phyloP scores from a whole-genome alignment of 2,329 filamentous ascomycete species.

The Pseudopyrenochaeta lycopersici region DNA sequence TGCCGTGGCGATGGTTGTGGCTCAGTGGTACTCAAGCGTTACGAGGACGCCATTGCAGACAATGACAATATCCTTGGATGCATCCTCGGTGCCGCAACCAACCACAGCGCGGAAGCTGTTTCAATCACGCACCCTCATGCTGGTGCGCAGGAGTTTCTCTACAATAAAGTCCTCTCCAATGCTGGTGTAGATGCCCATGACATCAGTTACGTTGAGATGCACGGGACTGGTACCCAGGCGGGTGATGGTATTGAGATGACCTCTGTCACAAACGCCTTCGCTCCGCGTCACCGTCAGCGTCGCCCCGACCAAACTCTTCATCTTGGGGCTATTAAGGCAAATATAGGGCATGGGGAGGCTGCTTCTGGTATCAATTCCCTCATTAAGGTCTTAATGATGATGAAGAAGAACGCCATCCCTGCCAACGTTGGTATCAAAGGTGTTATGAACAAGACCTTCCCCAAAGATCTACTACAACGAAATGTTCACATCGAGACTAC shows the following conservation, averaged over 20 bases:
- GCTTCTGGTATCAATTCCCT: slow-evolving; percentile 64
- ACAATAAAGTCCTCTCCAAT: slow-evolving; percentile 73
- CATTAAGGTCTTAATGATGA: slow-evolving; percentile 63
- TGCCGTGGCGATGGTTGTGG: slow-evolving; percentile 81
- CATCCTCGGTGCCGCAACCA: slow-evolving; percentile 78
- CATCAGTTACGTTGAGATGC: slow-evolving; percentile 87
- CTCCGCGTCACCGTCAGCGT: slow-evolving; percentile 61
- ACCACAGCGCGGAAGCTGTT: slow-evolving; percentile 81
- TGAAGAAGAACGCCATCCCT: slow-evolving; percentile 63
- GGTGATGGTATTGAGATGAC: slow-evolving; percentile 85
- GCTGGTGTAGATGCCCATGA: slow-evolving; percentile 79
- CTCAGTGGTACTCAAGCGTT: slow-evolving; percentile 78
- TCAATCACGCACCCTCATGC: slow-evolving; percentile 87
- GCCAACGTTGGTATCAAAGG: slow-evolving; percentile 65
- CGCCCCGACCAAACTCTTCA: slow-evolving; percentile 60
- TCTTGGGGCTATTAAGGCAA: slow-evolving; percentile 65
- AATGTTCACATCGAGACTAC: slow-evolving; percentile 62
- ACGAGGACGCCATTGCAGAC: slow-evolving; percentile 79
- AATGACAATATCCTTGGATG: slow-evolving; percentile 77
- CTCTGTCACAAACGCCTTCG: slow-evolving; percentile 73
- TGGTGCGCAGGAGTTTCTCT: slow-evolving; percentile 76
- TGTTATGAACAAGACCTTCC: slow-evolving; percentile 64
- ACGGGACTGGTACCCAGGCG: slow-evolving; percentile 87
- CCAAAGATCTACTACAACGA: slow-evolving; percentile 61
- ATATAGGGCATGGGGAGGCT: slow-evolving; percentile 64